These are phyloP conservation scores for Angomonas deanei DNA, from an alignment of 208 protist species.

Conservation along the genomic window DNA sequence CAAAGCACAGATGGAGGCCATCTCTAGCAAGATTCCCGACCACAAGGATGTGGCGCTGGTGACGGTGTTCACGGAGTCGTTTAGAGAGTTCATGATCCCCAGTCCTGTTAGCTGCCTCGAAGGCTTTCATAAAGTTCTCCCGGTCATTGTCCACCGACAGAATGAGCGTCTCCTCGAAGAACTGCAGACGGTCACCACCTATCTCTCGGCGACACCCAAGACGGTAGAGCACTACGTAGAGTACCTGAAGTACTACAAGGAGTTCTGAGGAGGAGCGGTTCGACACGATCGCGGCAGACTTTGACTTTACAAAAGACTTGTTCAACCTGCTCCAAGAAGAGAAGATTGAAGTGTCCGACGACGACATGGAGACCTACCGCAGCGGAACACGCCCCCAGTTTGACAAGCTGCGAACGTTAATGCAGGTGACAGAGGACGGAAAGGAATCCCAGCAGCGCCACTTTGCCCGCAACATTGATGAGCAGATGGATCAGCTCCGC, in stretches of 20 bases:
- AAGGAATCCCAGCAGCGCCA: constrained; percentile 86
- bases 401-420: constrained; percentile 87
- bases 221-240: constrained; percentile 92
- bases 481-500: constrained; percentile 90
- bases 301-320: constrained; percentile 89
- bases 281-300: constrained; percentile 70
- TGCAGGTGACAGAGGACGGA: constrained; percentile 84
- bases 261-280: constrained; percentile 69
- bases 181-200: constrained; percentile 77
- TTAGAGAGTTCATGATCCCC: constrained; percentile 90
- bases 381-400: constrained; percentile 90
- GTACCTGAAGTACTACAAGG: constrained; percentile 82
- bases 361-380: constrained; percentile 88
- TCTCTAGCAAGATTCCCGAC: constrained; percentile 83
- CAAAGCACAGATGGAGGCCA: constrained; percentile 83
- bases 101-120: constrained; percentile 85
- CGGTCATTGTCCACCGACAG: constrained; percentile 80
- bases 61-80: constrained; percentile 63
- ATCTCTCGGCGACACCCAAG: constrained; percentile 74
- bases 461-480: constrained; percentile 91
- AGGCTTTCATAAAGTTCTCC: constrained; percentile 86
- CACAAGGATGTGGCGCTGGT: constrained; percentile 86
- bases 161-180: constrained; percentile 87
- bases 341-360: constrained; percentile 81
- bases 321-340: constrained; percentile 86